phyloP scores from a whole-genome alignment of 2,329 filamentous ascomycete species.

The Pseudodiploospora longispora region DNA sequence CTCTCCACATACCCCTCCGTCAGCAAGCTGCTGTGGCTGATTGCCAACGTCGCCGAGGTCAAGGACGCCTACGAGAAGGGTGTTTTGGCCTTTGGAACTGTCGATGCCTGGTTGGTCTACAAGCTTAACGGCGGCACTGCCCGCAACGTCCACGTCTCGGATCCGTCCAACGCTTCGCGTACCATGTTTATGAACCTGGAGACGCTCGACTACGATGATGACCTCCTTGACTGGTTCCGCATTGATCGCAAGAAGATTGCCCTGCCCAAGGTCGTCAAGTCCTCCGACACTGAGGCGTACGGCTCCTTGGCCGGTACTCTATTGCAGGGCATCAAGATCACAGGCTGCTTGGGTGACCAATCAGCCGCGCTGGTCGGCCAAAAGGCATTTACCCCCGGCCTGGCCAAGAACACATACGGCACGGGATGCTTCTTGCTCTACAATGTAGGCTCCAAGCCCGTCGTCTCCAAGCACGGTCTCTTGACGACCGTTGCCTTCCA shows the following conservation, averaged over 20 bases:
- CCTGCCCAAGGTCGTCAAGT: conserved; percentile 70
- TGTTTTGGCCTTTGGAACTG: conserved; percentile 67
- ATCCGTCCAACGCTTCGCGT: conserved; percentile 73
- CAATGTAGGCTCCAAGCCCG: conserved; percentile 72
- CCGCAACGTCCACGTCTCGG: conserved; percentile 63
- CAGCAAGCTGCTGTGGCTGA: conserved; percentile 70
- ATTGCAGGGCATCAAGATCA: conserved; percentile 61
- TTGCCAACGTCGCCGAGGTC: conserved; percentile 59
- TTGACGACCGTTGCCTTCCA: conserved; percentile 72
- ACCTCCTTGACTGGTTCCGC: conserved; percentile 66
- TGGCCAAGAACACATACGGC: conserved; percentile 80
- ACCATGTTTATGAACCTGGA: conserved; percentile 85
- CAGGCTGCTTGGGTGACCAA: conserved; percentile 74
- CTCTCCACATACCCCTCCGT: conserved; percentile 77
- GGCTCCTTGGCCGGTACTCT: conserved; percentile 53
- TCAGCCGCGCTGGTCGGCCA: conserved; percentile 75
- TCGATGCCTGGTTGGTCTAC: conserved; percentile 75
- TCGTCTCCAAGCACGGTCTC: conserved; percentile 69
- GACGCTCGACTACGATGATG: conserved; percentile 65
- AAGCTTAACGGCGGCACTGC: conserved; percentile 65
- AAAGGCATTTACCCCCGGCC: conserved; percentile 66
- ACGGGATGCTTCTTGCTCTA: conserved; percentile 81
- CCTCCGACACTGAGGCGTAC: conserved; percentile 61
- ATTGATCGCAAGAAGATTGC: conserved; percentile 61
- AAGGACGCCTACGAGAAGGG: conserved; percentile 64